Base-by-base conservation (phyloP, 768 basidiomycete genomes). In the Pleurotus citrinopileatus region DNA sequence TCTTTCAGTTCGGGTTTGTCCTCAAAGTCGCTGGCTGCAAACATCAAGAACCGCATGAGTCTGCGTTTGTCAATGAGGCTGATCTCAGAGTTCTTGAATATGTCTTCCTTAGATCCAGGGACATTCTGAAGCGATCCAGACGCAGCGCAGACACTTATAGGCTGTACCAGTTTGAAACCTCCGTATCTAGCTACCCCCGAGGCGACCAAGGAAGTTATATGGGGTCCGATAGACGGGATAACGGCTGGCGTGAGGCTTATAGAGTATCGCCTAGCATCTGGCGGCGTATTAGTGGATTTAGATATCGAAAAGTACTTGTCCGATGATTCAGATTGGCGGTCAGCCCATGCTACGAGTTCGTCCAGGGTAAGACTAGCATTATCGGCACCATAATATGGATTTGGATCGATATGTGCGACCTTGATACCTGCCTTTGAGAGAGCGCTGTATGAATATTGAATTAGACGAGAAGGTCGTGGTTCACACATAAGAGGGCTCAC, bases 141-240 rank as follows among this genome's bases (percentile, higher is more conserved):
- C 10, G 70, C 55, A 45, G 81, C 72, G 61, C 83, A 86, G 40
- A 92, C 71, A 34, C 76, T 81, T 15, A 89, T 76, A 20, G 79
- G 80, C 57, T 87, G 91, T 17, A 98, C 73, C 3, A 97, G 76
- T 42, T 89, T 84, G 65, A 94, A 98, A 2, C 86, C 87, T n/a
- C 93, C 91, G 63, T 98, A 98, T 54, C 87, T 84, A 6, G 93
- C 79, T 12, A 98, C 93, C 20, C 92, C 89, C 10, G 91, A 94
- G 0, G 80, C 74, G 8, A 96, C 74, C 2, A 98, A 74, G 2
- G 88, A 81, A 2, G 88, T 80, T 37, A 98, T 91, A 27, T 91
- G 75, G 0, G 88, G 79, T 0, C 95, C 94, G 5, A 81, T 64
- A 0, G 92, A 86, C 2, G 91, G 87, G 13, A 98, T 84, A 2